A percentile compares a stretch with the other conserved stretches of the same genome.
These are phyloP conservation scores for Pseudocercospora fijiensis DNA, from an alignment of 2,329 filamentous ascomycete genomes.

Conservation along the genomic window DNA sequence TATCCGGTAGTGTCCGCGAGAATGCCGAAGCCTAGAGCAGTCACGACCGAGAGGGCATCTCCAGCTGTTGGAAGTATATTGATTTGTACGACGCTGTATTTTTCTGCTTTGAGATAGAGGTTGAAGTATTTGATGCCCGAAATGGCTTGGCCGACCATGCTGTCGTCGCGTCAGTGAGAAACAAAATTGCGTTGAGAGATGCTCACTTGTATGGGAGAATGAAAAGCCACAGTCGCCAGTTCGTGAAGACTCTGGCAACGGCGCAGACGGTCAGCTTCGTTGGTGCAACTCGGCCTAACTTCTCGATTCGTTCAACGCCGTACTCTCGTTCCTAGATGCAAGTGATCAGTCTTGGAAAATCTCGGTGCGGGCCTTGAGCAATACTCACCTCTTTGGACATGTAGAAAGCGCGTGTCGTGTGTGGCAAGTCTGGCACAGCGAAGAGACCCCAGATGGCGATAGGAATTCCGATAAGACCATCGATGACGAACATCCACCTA, in stretches of 20 bases:
- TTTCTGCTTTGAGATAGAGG: slow-evolving; percentile 20
- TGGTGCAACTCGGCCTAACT: slow-evolving; percentile 9
- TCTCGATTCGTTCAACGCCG: slow-evolving; percentile 14
- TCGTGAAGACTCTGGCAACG: slow-evolving; percentile 13
- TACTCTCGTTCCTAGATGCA: slow-evolving; percentile 9
- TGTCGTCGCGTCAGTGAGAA: not conserved
- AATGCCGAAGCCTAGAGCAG: slow-evolving; percentile 16
- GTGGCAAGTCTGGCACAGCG: slow-evolving; percentile 51
- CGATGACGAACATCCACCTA: slow-evolving; percentile 50
- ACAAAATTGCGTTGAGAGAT: no score
- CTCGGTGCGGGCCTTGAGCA: no score
- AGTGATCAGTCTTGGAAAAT: no score
- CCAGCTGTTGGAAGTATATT: slow-evolving; percentile 17
- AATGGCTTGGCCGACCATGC: not conserved
- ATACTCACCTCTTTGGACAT: slow-evolving; percentile 32
- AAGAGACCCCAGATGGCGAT: slow-evolving; percentile 53
- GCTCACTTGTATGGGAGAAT: slow-evolving; percentile 10
- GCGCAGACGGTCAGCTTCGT: slow-evolving; percentile 13
- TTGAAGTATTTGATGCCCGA: slow-evolving; percentile 21
- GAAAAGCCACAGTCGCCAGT: slow-evolving; percentile 20
- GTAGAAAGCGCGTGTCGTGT: slow-evolving; percentile 52
- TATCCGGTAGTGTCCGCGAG: slow-evolving; percentile 14
- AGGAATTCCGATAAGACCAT: slow-evolving; percentile 55
- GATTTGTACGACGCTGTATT: slow-evolving; percentile 19
- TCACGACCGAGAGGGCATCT: slow-evolving; percentile 19